Percentiles rank a stretch among this genome's conserved stretches.
Conservation (phyloP, 805 yeast species). For the Henningerozyma blattae region DNA sequence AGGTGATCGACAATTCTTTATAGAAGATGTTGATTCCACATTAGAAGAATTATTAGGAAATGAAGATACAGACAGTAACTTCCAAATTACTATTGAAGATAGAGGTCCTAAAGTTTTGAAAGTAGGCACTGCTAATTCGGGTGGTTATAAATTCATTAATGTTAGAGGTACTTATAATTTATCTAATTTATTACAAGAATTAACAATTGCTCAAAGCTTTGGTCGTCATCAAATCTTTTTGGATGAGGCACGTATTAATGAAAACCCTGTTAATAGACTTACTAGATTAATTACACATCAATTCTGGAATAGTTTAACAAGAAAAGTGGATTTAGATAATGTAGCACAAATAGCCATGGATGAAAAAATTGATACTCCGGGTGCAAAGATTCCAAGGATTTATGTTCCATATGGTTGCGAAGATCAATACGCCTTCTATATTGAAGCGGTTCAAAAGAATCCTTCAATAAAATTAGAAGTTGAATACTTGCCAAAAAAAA, state of each 20-base stretch:
- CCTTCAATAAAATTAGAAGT: constrained; percentile 58
- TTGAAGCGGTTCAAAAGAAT: constrained; percentile 36
- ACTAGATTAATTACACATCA: constrained; percentile 59
- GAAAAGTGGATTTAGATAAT: constrained; percentile 51
- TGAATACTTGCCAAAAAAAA: constrained; percentile 58
- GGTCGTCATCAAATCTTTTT: constrained; percentile 69
- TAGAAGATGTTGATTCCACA: constrained; percentile 64
- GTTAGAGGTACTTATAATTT: constrained; percentile 84
- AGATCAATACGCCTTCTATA: constrained; percentile 65
- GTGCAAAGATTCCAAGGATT: constrained; percentile 55
- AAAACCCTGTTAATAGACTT: constrained; percentile 75
- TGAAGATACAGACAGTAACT: constrained; percentile 80
- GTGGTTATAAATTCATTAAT: constrained; percentile 62
- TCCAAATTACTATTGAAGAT: constrained; percentile 78
- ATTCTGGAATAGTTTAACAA: constrained; percentile 73
- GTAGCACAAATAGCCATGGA: constrained; percentile 65
- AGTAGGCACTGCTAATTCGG: constrained; percentile 74
- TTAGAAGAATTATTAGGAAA: constrained; percentile 52
- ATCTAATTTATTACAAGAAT: constrained; percentile 75
- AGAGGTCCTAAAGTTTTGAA: constrained; percentile 72
- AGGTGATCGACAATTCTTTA: constrained; percentile 41
- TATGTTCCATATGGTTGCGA: constrained; percentile 60
- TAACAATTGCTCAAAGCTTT: constrained; percentile 71
- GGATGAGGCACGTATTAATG: constrained; percentile 75
- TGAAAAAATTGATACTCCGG: constrained; percentile 56